Percentiles rank a stretch among this genome's conserved stretches.
These are phyloP conservation scores for Collybia mongolica DNA, from an alignment of 768 basidiomycete genomes.

Conservation along the genomic window DNA sequence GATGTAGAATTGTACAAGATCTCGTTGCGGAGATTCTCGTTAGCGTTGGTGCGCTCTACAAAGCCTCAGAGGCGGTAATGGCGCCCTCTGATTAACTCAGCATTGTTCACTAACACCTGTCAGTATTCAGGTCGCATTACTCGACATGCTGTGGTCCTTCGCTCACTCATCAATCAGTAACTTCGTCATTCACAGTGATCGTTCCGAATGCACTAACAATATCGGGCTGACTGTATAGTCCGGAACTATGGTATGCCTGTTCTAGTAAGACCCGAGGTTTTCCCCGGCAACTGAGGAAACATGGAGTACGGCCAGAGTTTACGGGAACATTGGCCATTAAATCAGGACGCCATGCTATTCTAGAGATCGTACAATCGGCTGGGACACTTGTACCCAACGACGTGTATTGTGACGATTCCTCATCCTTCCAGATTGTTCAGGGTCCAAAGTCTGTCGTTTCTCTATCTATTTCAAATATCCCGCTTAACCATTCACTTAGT, in stretches of 20 bases:
- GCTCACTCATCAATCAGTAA: slow-evolving; percentile 79
- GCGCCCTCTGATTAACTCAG: not conserved
- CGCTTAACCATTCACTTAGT: slow-evolving; percentile 19
- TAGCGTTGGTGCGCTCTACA: slow-evolving; percentile 81
- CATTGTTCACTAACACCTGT: not conserved
- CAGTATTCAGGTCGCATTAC: slow-evolving; percentile 63
- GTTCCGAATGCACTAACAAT: not conserved
- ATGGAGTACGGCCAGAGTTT: slow-evolving; percentile 84
- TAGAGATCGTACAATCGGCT: slow-evolving; percentile 69
- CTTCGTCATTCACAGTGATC: slow-evolving; percentile 21
- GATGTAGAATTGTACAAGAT: slow-evolving; percentile 71
- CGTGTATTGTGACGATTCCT: slow-evolving; percentile 81
- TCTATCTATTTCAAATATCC: not conserved
- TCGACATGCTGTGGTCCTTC: slow-evolving; percentile 91
- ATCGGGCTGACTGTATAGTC: slow-evolving; percentile 26
- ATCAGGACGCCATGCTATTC: slow-evolving; percentile 82
- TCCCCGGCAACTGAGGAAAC: not conserved
- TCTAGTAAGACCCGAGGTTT: not conserved
- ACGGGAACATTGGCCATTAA: slow-evolving; percentile 90
- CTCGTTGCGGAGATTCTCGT: slow-evolving; percentile 68
- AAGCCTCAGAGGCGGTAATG: slow-evolving; percentile 84
- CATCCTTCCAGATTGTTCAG: slow-evolving; percentile 88
- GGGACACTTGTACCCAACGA: slow-evolving; percentile 86
- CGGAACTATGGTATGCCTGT: slow-evolving; percentile 41
- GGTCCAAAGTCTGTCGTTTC: slow-evolving; percentile 72